Percentiles rank a stretch among this genome's conserved stretches.
phyloP scores from a whole-genome alignment of 306 rosid species.

The Casuarina cunninghamiana region DNA sequence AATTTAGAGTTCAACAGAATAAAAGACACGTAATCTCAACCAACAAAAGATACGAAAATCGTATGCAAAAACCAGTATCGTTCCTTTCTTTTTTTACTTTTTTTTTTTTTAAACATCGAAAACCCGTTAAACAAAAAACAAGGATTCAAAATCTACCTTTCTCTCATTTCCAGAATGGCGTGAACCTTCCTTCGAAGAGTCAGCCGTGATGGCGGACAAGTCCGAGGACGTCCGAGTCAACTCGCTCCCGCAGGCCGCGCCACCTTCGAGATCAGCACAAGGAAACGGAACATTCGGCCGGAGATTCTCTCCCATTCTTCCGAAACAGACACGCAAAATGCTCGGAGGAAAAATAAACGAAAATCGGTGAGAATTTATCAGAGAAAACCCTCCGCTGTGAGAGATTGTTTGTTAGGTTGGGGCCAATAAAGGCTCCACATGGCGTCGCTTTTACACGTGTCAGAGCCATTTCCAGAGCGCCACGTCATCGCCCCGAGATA shows the following conservation, averaged over 20 bases:
- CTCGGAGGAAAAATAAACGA: background rate
- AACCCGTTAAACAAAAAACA: background rate
- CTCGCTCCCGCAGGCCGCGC: slow-evolving; percentile 21
- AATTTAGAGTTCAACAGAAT: background rate
- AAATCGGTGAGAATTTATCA: slow-evolving; percentile 13
- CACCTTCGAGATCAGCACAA: slow-evolving; percentile 43
- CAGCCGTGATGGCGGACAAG: slow-evolving; percentile 45
- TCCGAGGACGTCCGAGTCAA: slow-evolving; percentile 42
- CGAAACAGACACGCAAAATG: slow-evolving; percentile 24
- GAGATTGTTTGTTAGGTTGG: slow-evolving; percentile 12
- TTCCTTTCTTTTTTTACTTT: background rate
- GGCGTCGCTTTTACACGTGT: slow-evolving; percentile 94
- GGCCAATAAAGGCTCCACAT: slow-evolving; percentile 56
- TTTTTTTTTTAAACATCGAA: background rate
- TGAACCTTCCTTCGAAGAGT: slow-evolving; percentile 28
- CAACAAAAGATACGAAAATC: slow-evolving; percentile 3
- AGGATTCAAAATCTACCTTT: slow-evolving; percentile 36
- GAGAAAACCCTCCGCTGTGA: slow-evolving; percentile 39
- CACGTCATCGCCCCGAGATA: slow-evolving; percentile 55
- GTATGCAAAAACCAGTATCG: slow-evolving; percentile 17
- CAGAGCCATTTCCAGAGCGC: slow-evolving; percentile 23
- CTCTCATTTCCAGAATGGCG: slow-evolving; percentile 29
- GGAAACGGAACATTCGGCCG: slow-evolving; percentile 25
- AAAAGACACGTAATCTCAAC: slow-evolving; percentile 2
- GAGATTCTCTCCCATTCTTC: slow-evolving; percentile 43